phyloP scores from a whole-genome alignment of 352 stramenopile species.

The Pythium aristosporum region DNA sequence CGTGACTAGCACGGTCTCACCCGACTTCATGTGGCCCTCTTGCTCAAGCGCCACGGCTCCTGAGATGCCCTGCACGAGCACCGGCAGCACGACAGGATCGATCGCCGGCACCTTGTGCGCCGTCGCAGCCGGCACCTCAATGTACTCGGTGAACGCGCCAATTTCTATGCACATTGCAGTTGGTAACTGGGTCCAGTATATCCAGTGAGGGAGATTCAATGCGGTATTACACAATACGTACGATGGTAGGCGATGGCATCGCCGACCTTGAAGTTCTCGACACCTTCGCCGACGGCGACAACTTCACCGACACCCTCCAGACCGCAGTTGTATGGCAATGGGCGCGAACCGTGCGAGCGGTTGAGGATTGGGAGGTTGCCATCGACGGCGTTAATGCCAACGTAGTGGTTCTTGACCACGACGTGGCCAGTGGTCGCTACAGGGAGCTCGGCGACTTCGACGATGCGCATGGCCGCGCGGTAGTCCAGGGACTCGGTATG shows the following conservation, averaged over 20 bases:
- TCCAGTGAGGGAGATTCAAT: too few relatives aligned
- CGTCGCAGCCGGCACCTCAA: conserved; percentile 16
- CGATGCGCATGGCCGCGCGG: conserved; percentile 30
- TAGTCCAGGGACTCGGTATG: conserved; percentile 35
- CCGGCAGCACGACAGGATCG: conserved; percentile 24
- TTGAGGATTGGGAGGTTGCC: conserved; percentile 38
- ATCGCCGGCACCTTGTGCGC: conserved; percentile 17
- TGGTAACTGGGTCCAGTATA: background rate
- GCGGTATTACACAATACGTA: too few relatives aligned
- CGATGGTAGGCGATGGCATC: conserved; percentile 32
- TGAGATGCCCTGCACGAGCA: conserved; percentile 43
- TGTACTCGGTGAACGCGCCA: conserved; percentile 26
- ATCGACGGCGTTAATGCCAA: too few relatives aligned
- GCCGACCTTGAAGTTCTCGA: conserved; percentile 29
- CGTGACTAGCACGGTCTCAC: conserved; percentile 64
- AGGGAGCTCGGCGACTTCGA: conserved; percentile 21
- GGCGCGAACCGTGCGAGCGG: conserved; percentile 16
- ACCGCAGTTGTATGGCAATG: conserved; percentile 26
- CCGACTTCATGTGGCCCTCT: conserved; percentile 53
- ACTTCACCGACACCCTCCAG: conserved; percentile 35
- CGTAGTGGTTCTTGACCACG: conserved; percentile 32
- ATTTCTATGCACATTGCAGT: conserved; percentile 6
- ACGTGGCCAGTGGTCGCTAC: conserved; percentile 15
- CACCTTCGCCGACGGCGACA: conserved; percentile 27
- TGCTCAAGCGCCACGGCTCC: conserved; percentile 49